Base-by-base conservation (phyloP, 345 rosid genomes). In the Murraya koenigii region DNA sequence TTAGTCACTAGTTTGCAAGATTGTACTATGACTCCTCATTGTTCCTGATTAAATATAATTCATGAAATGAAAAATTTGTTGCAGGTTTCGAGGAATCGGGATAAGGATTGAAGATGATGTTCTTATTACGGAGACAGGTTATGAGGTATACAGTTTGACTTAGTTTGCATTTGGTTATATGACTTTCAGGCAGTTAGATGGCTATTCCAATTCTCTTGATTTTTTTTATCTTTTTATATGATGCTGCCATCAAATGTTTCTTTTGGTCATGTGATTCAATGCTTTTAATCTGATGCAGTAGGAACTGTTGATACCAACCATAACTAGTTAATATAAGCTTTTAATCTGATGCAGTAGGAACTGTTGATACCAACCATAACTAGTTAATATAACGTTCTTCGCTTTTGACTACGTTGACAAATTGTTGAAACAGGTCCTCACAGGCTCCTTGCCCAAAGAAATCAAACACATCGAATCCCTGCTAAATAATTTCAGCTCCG, bases 101-200 rank as follows among this genome's bases (percentile, higher is more conserved):
- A 87, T 96, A 85, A 88, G 99, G 90, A 94, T 94, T 11, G 99
- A 96, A 81, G 99, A 96, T 83, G 99, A 96, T 9, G 97, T 94
- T 82, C 89, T 94, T 66, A 94, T 96, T 75, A 96, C 99, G 6
- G 98, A 92, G 80, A 88, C 92, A 15, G 98, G 98, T 73, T 75
- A 85, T 62, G 99, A 94, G 95, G 97, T 92, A 83, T 72, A 65
- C 60, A 81, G 20, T 32, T 68, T 25, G 66, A 52, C 5, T 33
- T 20, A 28, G 55, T 72, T 72, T 49, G 39, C 11, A 23, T 23
- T 41, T 26, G 19, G 7, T 28, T 20, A 20, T 54, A 25, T 39
- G 36, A 56, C 19, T 5, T 22, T 67, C 32, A 2, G 23, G 49
- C 41, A 35, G 28, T 63, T 60, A 19, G n/a, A 66, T 72, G 77